Percentiles rank a stretch among this genome's conserved stretches.
Evolutionary conservation across 768 basidiomycete genomes (phyloP).

Genomic region (Termitomyces sp.): DNA sequence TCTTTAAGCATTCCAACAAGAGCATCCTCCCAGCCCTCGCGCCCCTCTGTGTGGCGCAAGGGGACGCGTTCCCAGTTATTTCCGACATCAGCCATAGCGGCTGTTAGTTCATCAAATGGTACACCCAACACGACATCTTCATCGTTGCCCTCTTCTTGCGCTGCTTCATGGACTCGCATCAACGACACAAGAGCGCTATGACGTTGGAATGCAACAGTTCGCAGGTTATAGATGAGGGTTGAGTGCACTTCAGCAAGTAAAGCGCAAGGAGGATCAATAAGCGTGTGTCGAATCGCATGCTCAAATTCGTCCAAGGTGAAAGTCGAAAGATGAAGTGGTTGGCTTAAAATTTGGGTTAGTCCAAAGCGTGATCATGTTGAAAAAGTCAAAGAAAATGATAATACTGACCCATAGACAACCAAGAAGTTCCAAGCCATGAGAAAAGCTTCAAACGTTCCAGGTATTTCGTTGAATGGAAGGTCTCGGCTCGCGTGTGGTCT

Average conservation of each 20-base stretch:
- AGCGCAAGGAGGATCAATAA: slow-evolving; percentile 63
- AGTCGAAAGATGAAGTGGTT: slow-evolving; percentile 81
- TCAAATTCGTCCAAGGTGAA: slow-evolving; percentile 95
- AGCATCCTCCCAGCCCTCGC: slow-evolving; percentile 90
- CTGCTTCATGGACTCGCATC: slow-evolving; percentile 40
- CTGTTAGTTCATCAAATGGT: slow-evolving; percentile 57
- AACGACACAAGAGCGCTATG: slow-evolving; percentile 75
- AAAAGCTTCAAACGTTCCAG: slow-evolving; percentile 75
- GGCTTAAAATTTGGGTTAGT: slow-evolving; percentile 40
- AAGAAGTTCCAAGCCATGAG: slow-evolving; percentile 94
- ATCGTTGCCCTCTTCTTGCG: slow-evolving; percentile 36
- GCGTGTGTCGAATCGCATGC: slow-evolving; percentile 75
- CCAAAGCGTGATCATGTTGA: slow-evolving; percentile 7
- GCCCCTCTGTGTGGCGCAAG: slow-evolving; percentile 65
- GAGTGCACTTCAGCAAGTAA: slow-evolving; percentile 89
- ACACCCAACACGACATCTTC: slow-evolving; percentile 48
- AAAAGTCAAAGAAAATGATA: background rate
- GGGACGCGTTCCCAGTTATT: slow-evolving; percentile 85
- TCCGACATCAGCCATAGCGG: slow-evolving; percentile 75
- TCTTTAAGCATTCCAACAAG: slow-evolving; percentile 86
- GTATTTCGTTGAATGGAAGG: slow-evolving; percentile 66
- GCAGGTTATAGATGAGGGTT: slow-evolving; percentile 81
- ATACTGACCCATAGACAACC: slow-evolving; percentile 83
- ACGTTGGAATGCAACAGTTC: slow-evolving; percentile 75
- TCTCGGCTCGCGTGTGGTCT: slow-evolving; percentile 64